Evolutionary conservation across 1,139 yeast genomes (phyloP), one percentile per base, ranked within the genome.

Genomic region (Yamadazyma sp.): DNA sequence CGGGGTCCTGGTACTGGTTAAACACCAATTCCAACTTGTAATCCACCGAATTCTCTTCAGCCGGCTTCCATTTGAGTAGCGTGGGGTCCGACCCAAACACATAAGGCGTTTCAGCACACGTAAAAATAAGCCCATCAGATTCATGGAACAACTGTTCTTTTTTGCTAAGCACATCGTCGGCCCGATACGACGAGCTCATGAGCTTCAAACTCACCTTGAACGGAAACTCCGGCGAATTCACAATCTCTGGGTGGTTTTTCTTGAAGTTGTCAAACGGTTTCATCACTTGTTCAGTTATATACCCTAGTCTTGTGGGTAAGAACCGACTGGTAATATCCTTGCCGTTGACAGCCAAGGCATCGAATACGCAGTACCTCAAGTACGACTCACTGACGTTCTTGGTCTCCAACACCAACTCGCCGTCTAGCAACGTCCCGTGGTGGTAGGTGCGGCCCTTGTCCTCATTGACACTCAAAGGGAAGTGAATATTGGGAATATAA

Each of bases 51-150:
- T 94, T 94, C 60, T 92, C 98, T 44, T 87, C 86, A 8, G 95
- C 89, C 0, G 98, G 97, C 54, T 94, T 94, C 99, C 99, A 94
- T 61, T 94, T 94, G 40, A 94, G 64, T 34, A 86, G 59, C 2
- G 84, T 78, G 3, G 78, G 76, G 58, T 92, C 97, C 0, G 97
- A 90, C 10, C 97, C 97, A 48, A 82, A 80, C 3, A 79, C 74
- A 61, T 94, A 94, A 0, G 96, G 95, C 1, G 94, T 78, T 43
- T 81, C 88, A 25, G 94, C 86, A 50, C 96, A 87, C 1, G 99
- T 94, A 59, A 88, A 87, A 44, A 94, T 88, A 28, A 94, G 73
- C 1, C 99, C 99, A 63, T 94, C 99, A 1, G 95, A 83, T 41
- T 86, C 86, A 59, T 94, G 97, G 27, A 87, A 86, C 37, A 92